Evolutionary conservation across 306 rosid genomes (phyloP).

Genomic region (Cucurbita maxima): DNA sequence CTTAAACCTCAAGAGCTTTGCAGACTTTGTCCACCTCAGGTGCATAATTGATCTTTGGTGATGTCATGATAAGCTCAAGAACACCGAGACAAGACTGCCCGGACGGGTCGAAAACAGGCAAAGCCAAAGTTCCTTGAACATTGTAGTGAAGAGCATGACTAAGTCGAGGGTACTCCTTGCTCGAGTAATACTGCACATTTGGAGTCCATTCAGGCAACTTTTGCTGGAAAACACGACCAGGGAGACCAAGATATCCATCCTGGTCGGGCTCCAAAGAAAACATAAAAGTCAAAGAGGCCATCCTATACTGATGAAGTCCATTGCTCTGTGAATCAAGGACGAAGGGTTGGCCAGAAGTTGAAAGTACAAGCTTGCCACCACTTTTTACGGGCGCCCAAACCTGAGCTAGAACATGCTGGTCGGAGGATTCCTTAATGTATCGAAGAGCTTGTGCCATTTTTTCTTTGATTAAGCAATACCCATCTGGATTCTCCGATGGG

Average conservation of each 20-base stretch:
- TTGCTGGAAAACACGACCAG: conserved; percentile 73
- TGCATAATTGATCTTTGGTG: conserved; percentile 63
- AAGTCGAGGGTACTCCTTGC: conserved; percentile 57
- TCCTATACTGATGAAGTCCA: conserved; percentile 69
- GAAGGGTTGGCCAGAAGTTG: conserved; percentile 89
- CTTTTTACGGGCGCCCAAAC: conserved; percentile 77
- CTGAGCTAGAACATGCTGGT: conserved; percentile 68
- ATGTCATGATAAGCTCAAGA: conserved; percentile 72
- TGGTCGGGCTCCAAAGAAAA: conserved; percentile 56
- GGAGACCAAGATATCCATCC: conserved; percentile 52
- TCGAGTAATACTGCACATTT: conserved; percentile 71
- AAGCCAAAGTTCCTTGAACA: conserved; percentile 74
- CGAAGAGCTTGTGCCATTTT: conserved; percentile 80
- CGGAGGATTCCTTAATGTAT: conserved; percentile 48
- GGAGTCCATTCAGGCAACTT: conserved; percentile 90
- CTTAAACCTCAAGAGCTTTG: conserved; percentile 79
- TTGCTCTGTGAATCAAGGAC: conserved; percentile 47
- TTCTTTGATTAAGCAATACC: conserved; percentile 47
- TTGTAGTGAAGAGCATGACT: conserved; percentile 60
- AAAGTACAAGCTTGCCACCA: conserved; percentile 37
- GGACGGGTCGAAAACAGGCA: conserved; percentile 68
- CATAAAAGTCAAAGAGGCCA: conserved; percentile 39
- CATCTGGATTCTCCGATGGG: conserved; percentile 32
- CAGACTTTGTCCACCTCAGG: conserved; percentile 78
- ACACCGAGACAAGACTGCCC: conserved; percentile 73